A percentile compares a stretch with the other conserved stretches of the same genome.
Conservation (phyloP, 2,329 filamentous ascomycete genomes). For the Metarhizium humberi region DNA sequence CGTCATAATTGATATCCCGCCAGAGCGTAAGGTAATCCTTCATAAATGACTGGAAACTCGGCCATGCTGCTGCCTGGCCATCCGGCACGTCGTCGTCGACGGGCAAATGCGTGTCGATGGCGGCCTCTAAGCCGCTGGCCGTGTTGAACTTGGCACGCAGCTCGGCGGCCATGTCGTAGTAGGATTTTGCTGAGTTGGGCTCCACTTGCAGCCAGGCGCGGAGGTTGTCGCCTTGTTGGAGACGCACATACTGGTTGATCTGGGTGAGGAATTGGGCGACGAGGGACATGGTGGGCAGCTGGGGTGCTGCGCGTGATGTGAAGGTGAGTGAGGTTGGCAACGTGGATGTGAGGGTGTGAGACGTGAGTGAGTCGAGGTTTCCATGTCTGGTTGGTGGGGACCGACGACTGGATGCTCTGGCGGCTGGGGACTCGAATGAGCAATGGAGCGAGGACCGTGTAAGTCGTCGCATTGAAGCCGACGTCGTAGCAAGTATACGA, state of each 20-base stretch:
- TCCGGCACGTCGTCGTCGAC: conserved; percentile 55
- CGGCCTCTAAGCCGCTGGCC: conserved; percentile 46
- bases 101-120: conserved; percentile 55
- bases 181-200: conserved; percentile 57
- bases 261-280: conserved; percentile 59
- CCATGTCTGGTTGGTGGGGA: no score
- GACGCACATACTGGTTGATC: conserved; percentile 46
- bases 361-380: background rate
- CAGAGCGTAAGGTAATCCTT: conserved; percentile 74
- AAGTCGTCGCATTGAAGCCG: no score
- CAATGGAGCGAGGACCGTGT: no score
- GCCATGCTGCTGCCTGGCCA: conserved; percentile 60
- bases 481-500: no score
- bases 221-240: conserved; percentile 55
- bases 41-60: conserved; percentile 69
- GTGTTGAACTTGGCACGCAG: conserved; percentile 47
- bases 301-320: background rate
- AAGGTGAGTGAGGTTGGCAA: conserved; percentile 1
- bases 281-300: conserved; percentile 41
- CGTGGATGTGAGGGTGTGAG: conserved; percentile 6
- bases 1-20: conserved; percentile 68
- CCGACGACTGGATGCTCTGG: no score
- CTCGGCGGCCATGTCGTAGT: conserved; percentile 59
- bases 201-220: conserved; percentile 67
- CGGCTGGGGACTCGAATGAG: no score